Conservation (phyloP, 2,329 filamentous ascomycete species). For the Capronia epimyces region DNA sequence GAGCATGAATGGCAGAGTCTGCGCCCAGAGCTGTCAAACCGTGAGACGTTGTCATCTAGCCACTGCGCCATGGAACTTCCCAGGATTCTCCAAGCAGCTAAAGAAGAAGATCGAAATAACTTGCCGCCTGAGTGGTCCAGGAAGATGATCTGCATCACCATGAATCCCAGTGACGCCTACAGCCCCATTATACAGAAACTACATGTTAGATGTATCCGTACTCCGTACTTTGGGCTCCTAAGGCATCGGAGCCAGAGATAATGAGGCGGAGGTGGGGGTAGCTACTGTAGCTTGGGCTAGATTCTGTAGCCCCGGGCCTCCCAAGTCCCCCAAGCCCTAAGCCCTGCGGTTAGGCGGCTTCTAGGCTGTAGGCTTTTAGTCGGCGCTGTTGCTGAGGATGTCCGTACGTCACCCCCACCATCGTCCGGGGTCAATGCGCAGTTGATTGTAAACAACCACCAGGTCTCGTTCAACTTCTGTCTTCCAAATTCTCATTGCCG, state of each 20-base stretch:
- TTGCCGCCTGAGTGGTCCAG: too few relatives aligned
- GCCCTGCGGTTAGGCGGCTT: background rate
- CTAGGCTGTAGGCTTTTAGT: background rate
- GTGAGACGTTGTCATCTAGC: too few relatives aligned
- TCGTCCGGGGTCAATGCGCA: slow-evolving; percentile 9
- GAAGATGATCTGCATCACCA: too few relatives aligned
- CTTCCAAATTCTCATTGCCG: background rate
- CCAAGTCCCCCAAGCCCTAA: background rate
- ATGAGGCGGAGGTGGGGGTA: background rate
- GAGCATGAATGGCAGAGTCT: too few relatives aligned
- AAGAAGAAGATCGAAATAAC: background rate
- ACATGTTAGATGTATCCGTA: too few relatives aligned
- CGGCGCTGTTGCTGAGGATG: background rate
- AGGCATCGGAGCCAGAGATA: too few relatives aligned
- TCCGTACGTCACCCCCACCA: background rate
- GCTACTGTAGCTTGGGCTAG: too few relatives aligned
- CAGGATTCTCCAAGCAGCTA: background rate
- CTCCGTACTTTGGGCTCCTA: too few relatives aligned
- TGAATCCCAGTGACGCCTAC: too few relatives aligned
- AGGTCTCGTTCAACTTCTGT: background rate
- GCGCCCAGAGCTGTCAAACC: too few relatives aligned
- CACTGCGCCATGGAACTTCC: background rate
- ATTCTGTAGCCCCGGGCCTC: background rate
- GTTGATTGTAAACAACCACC: slow-evolving; percentile 10
- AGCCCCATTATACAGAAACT: too few relatives aligned